Percentiles rank a stretch among this genome's conserved stretches.
Conservation (phyloP, 768 basidiomycete species). For the Boletus subparvulus region DNA sequence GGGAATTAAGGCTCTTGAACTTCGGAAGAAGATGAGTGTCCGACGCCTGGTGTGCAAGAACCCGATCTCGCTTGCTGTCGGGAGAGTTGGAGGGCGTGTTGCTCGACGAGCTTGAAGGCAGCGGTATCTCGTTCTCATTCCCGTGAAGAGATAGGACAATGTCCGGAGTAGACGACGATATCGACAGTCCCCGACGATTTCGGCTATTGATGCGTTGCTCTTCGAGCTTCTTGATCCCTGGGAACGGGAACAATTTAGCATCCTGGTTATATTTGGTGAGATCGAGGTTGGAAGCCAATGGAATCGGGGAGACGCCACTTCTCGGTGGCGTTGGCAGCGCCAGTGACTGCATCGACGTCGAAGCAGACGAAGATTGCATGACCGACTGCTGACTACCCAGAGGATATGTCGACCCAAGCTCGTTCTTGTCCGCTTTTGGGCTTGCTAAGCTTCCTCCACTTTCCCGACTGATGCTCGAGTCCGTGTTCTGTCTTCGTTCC, state of each 20-base stretch:
- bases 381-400: conserved; percentile 52
- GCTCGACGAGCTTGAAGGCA: conserved; percentile 49
- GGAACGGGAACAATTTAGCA: conserved; percentile 86
- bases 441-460: conserved; percentile 72
- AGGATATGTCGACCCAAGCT: conserved; percentile 37
- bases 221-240: conserved; percentile 77
- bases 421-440: conserved; percentile 56
- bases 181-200: conserved; percentile 50
- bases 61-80: conserved; percentile 55
- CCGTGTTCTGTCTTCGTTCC: conserved; percentile 65
- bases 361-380: conserved; percentile 66
- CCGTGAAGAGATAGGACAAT: conserved; percentile 44
- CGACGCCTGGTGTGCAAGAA: conserved; percentile 66
- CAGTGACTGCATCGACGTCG: conserved; percentile 59
- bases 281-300: conserved; percentile 69
- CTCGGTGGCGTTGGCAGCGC: conserved; percentile 54
- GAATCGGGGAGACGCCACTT: conserved; percentile 73
- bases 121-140: conserved; percentile 44
- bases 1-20: conserved; percentile 43
- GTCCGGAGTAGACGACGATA: conserved; percentile 51
- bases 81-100: conserved; percentile 51
- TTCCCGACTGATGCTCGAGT: conserved; percentile 72
- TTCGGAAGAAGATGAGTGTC: conserved; percentile 64
- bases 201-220: conserved; percentile 60
- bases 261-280: conserved; percentile 64